A percentile compares a stretch with the other conserved stretches of the same genome.
Evolutionary conservation across 306 rosid species (phyloP).

Genomic region (Casuarina glauca): DNA sequence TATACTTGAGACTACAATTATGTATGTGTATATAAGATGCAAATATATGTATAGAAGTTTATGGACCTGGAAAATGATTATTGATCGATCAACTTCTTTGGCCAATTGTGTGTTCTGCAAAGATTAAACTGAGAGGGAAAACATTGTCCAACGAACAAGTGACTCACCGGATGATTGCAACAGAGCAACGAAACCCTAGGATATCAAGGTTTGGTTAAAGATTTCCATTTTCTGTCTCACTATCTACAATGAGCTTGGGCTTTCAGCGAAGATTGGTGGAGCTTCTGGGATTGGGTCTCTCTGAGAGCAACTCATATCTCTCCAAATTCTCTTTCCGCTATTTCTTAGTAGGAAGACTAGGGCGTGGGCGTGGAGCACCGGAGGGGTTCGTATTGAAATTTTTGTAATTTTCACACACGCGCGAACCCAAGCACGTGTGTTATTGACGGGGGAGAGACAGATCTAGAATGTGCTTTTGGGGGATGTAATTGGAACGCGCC

Average conservation of each 20-base stretch:
- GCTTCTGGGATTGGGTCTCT: slow-evolving; percentile 13
- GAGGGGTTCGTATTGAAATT: slow-evolving; percentile 25
- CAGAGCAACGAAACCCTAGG: slow-evolving; percentile 61
- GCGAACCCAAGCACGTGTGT: not conserved
- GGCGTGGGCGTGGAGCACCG: slow-evolving; percentile 42
- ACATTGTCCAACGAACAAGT: slow-evolving; percentile 1
- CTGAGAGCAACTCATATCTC: slow-evolving; percentile 16
- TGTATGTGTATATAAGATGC: not conserved
- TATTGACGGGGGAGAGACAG: too few species aligned
- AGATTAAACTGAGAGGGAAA: slow-evolving; percentile 29
- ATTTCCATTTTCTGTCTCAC: not conserved
- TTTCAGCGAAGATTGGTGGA: slow-evolving; percentile 25
- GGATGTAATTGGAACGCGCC: slow-evolving; percentile 31
- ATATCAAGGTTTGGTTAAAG: slow-evolving; percentile 30
- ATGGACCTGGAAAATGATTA: slow-evolving; percentile 32
- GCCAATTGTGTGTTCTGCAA: slow-evolving; percentile 35
- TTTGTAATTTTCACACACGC: slow-evolving; percentile 15
- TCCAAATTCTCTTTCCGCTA: slow-evolving; percentile 18
- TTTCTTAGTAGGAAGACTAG: slow-evolving; percentile 32
- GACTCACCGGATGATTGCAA: slow-evolving; percentile 37
- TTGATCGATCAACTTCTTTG: slow-evolving; percentile 30
- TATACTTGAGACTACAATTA: not conserved
- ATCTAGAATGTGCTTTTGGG: too few species aligned
- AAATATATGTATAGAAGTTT: not conserved
- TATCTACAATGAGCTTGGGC: not conserved